Conservation (phyloP, 352 stramenopile genomes). For the Phytophthora kernoviae region DNA sequence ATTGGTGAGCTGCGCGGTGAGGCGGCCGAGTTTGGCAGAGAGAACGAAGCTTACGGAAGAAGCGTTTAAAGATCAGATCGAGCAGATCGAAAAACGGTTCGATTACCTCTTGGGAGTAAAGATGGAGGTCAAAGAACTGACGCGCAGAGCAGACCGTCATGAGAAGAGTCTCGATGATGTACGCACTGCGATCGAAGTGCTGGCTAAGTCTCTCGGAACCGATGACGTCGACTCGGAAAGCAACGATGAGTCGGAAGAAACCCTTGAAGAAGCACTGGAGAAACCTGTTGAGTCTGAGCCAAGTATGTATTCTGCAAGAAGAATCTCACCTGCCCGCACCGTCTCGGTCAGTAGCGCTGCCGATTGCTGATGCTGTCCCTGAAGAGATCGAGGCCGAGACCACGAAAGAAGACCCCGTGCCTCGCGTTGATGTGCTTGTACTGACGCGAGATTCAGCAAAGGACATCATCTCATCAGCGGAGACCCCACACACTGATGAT, state of each 20-base stretch:
- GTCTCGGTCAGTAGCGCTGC: not conserved
- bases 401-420: too few relatives aligned
- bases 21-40: constrained; percentile 23
- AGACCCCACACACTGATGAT: too few relatives aligned
- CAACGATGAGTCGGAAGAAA: constrained; percentile 18
- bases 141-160: constrained; percentile 57
- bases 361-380: not conserved
- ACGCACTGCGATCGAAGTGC: constrained; percentile 54
- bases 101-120: constrained; percentile 74
- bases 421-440: too few relatives aligned
- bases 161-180: constrained; percentile 70
- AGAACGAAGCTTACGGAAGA: constrained; percentile 48
- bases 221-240: constrained; percentile 66
- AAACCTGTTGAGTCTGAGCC: constrained; percentile 4
- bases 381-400: not conserved
- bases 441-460: too few relatives aligned
- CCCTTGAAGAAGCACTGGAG: not conserved
- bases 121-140: constrained; percentile 76
- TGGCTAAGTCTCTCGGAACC: constrained; percentile 66
- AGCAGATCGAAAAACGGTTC: constrained; percentile 75
- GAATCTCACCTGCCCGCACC: not conserved
- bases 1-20: constrained; percentile 23
- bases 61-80: constrained; percentile 45
- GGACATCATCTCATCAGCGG: too few relatives aligned
- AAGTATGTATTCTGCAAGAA: not conserved